A percentile compares a stretch with the other conserved stretches of the same genome.
Conservation (phyloP, 352 stramenopile species). For the Bremia lactucae region DNA sequence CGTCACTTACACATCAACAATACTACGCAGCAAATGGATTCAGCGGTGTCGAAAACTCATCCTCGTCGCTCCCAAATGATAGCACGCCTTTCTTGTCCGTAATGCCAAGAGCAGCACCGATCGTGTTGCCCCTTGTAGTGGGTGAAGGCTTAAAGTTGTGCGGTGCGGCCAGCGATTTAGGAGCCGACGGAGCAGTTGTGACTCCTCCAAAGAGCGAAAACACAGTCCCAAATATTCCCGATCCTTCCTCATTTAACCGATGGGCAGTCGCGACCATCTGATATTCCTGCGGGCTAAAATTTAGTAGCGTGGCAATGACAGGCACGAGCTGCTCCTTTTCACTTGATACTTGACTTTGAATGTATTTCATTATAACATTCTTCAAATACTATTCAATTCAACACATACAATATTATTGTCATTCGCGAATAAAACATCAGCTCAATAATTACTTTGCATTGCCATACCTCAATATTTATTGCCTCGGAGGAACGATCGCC, state of each 20-base stretch:
- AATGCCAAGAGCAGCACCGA: slow-evolving; percentile 14
- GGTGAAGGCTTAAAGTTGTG: slow-evolving; percentile 27
- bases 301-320: slow-evolving; percentile 61
- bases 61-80: slow-evolving; percentile 39
- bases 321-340: slow-evolving; percentile 75
- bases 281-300: slow-evolving; percentile 65
- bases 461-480: slow-evolving; percentile 57
- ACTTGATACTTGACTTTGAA: slow-evolving; percentile 54
- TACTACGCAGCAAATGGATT: slow-evolving; percentile 54
- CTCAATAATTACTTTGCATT: not conserved
- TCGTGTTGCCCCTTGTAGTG: slow-evolving; percentile 13
- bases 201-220: slow-evolving; percentile 59
- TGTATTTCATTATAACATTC: slow-evolving; percentile 83
- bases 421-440: not conserved
- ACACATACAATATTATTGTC: slow-evolving; percentile 3
- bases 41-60: slow-evolving; percentile 30
- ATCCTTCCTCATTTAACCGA: slow-evolving; percentile 23
- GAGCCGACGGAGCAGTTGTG: slow-evolving; percentile 15
- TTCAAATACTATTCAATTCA: slow-evolving; percentile 55
- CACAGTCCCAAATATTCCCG: slow-evolving; percentile 51
- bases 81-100: slow-evolving; percentile 23
- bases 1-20: slow-evolving; percentile 10
- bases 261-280: slow-evolving; percentile 40
- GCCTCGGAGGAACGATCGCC: slow-evolving; percentile 25
- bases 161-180: slow-evolving; percentile 49